Conservation (phyloP, 352 stramenopile species). For the Globisporangium spiculum region DNA sequence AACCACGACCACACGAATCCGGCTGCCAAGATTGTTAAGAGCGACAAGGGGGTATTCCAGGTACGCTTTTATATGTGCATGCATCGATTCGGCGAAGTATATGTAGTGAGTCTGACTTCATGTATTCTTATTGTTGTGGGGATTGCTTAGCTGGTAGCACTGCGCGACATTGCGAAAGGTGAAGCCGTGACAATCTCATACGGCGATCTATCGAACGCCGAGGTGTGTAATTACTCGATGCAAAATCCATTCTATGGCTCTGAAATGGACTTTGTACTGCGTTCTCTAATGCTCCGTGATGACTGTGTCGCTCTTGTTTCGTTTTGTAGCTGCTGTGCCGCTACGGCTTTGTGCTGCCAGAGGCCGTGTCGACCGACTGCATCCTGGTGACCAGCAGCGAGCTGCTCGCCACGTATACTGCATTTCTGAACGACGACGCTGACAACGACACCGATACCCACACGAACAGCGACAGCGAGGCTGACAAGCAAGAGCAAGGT, state of each 20-base stretch:
- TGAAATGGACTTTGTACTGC: neutral
- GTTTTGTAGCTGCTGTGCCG: conserved; percentile 50
- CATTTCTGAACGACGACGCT: conserved; percentile 32
- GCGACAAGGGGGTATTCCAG: conserved; percentile 39
- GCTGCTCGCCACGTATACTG: conserved; percentile 35
- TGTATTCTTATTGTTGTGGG: neutral
- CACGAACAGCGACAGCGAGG: conserved; percentile 20
- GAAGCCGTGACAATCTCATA: conserved; percentile 71
- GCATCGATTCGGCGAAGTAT: neutral
- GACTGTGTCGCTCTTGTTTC: neutral
- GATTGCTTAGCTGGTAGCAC: conserved; percentile 35
- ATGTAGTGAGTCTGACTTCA: neutral
- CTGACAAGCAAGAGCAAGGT: conserved; percentile 15
- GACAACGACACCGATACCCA: conserved; percentile 27
- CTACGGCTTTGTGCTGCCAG: conserved; percentile 64
- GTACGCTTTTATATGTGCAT: conserved; percentile 19
- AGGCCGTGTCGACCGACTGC: conserved; percentile 35
- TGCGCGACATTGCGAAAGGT: conserved; percentile 39
- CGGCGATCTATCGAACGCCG: conserved; percentile 63
- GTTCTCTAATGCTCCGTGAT: neutral
- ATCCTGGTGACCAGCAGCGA: conserved; percentile 52
- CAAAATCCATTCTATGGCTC: neutral
- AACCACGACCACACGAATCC: conserved; percentile 52
- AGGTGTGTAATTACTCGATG: conserved; percentile 31
- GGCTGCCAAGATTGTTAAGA: conserved; percentile 47